Percentiles rank a stretch among this genome's conserved stretches.
Conservation (phyloP, 208 protist species). For the Leishmania braziliensis region DNA sequence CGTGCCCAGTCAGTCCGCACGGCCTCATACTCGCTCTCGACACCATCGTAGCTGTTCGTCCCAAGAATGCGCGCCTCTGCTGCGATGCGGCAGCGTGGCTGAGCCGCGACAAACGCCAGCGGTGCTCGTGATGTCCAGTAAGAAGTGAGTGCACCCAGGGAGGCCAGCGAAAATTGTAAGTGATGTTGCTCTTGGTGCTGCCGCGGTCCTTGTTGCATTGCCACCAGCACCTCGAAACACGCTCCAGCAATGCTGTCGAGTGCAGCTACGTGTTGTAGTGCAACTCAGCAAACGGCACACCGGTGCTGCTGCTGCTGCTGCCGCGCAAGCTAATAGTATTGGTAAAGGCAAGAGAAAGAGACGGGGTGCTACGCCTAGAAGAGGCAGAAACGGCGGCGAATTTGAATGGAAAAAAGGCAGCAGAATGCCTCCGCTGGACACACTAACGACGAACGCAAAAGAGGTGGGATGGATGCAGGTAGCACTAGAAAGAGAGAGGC, state of each 20-base stretch:
- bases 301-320: neutral
- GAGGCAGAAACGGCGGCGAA: neutral
- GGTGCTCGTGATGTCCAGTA: slow-evolving; percentile 8
- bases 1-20: slow-evolving; percentile 14
- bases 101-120: slow-evolving; percentile 13
- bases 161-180: neutral
- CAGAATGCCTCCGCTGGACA: neutral
- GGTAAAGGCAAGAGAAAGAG: neutral
- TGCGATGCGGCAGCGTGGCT: slow-evolving; percentile 19
- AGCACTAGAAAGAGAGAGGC: neutral
- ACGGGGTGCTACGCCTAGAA: neutral
- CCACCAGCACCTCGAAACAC: neutral
- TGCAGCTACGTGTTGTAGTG: neutral
- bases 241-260: neutral
- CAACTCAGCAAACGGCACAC: neutral
- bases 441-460: neutral
- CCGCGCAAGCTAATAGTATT: neutral
- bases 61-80: neutral
- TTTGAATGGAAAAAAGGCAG: neutral
- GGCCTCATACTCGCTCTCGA: neutral
- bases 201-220: neutral
- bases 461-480: neutral
- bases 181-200: neutral
- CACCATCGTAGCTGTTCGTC: neutral
- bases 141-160: neutral